These are phyloP conservation scores for Alternaria ventricosa DNA, from an alignment of 2,329 filamentous ascomycete species.

Conservation along the genomic window DNA sequence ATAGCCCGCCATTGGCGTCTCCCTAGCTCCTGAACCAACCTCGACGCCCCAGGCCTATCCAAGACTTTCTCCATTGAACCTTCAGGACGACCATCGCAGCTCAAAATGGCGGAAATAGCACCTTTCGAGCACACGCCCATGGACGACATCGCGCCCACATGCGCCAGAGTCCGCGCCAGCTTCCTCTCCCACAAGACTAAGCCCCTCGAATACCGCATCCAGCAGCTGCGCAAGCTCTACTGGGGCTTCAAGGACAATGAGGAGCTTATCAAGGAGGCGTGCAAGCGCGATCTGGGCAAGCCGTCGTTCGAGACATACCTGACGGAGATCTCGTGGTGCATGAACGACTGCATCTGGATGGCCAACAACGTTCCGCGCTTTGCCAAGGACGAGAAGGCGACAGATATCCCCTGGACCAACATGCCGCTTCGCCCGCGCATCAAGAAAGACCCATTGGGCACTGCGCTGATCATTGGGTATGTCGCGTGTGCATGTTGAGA, in stretches of 20 bases:
- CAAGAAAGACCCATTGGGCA: conserved; percentile 85
- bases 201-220: conserved; percentile 78
- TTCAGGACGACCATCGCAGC: background rate
- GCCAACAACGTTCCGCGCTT: conserved; percentile 80
- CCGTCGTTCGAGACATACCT: conserved; percentile 74
- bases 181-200: conserved; percentile 84
- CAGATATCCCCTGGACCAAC: conserved; percentile 72
- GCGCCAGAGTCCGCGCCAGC: conserved; percentile 66
- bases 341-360: conserved; percentile 81
- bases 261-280: conserved; percentile 74
- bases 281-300: conserved; percentile 80
- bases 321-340: conserved; percentile 77
- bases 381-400: conserved; percentile 79
- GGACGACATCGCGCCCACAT: conserved; percentile 41
- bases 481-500: background rate
- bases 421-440: conserved; percentile 75
- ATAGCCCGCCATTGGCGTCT: conserved; percentile 4
- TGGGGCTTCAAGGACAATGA: conserved; percentile 87
- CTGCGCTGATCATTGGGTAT: conserved; percentile 74
- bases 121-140: conserved; percentile 46
- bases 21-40: background rate
- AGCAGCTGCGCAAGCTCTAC: conserved; percentile 92
- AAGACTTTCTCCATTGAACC: background rate
- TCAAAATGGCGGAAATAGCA: conserved; percentile 16
- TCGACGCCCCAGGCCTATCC: background rate